Percentiles rank a stretch among this genome's conserved stretches.
phyloP scores from a whole-genome alignment of 768 basidiomycete genomes.

The Termitomyces sp. region DNA sequence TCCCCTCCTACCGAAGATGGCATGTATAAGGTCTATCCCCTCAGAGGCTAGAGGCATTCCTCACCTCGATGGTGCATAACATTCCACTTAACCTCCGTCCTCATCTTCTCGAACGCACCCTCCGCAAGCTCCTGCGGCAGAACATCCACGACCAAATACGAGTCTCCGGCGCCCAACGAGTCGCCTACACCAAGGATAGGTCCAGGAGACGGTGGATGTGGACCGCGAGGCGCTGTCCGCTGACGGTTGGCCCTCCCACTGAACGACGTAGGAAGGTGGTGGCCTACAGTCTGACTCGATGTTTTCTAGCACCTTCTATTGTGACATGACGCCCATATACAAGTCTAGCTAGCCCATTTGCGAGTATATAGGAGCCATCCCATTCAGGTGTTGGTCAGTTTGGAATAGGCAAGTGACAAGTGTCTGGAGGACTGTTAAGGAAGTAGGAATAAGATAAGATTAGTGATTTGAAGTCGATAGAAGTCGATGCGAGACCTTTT shows the following conservation, averaged over 20 bases:
- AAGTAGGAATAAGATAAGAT: not conserved
- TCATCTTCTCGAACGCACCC: constrained; percentile 54
- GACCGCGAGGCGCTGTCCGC: not conserved
- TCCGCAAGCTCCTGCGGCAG: constrained; percentile 55
- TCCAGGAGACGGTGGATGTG: constrained; percentile 4
- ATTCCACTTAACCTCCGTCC: constrained; percentile 67
- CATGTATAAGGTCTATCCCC: not conserved
- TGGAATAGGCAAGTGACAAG: too few relatives aligned
- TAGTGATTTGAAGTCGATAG: too few relatives aligned
- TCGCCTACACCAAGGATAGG: constrained; percentile 15
- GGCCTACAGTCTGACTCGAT: not conserved
- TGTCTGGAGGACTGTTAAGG: not conserved
- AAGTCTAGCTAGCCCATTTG: not conserved
- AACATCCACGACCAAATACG: constrained; percentile 53
- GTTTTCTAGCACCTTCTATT: not conserved
- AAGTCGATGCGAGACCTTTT: too few relatives aligned
- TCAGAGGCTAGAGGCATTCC: not conserved
- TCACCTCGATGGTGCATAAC: constrained; percentile 72
- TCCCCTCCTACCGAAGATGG: constrained; percentile 55
- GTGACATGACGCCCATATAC: not conserved
- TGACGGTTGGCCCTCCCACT: constrained; percentile 4
- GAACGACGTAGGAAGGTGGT: constrained; percentile 7
- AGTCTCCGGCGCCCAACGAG: constrained; percentile 64
- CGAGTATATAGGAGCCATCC: not conserved
- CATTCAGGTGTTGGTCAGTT: too few relatives aligned